Evolutionary conservation across 257 asterid genomes (phyloP).

Genomic region (Penstemon davidsonii): DNA sequence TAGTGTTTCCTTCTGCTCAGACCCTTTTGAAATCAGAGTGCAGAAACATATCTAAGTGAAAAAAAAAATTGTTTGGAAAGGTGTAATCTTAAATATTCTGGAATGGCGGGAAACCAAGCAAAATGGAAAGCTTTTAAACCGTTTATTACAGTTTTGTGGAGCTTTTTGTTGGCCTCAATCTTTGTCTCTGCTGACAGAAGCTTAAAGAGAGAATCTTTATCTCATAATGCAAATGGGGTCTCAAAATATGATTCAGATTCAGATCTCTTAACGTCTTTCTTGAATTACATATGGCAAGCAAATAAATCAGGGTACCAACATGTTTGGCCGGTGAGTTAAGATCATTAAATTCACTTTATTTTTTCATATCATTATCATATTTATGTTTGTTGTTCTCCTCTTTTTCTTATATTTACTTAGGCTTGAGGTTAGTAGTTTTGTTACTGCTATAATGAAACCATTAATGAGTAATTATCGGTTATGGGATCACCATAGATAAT

Average conservation of each 20-base stretch:
- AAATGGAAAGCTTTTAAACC: conserved; percentile 68
- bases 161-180: conserved; percentile 69
- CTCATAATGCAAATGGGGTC: conserved; percentile 29
- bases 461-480: too few species aligned
- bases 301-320: conserved; percentile 74
- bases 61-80: too few species aligned
- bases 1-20: too few species aligned
- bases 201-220: conserved; percentile 46
- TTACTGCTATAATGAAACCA: too few species aligned
- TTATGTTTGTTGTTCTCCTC: too few species aligned
- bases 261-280: conserved; percentile 32
- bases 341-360: too few species aligned
- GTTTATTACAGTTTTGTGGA: conserved; percentile 58
- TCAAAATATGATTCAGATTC: conserved; percentile 41
- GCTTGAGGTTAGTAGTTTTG: too few species aligned
- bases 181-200: conserved; percentile 89
- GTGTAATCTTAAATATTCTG: conserved; percentile 17
- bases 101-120: conserved; percentile 56
- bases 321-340: conserved; percentile 90
- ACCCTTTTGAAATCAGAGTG: too few species aligned
- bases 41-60: too few species aligned
- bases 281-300: conserved; percentile 70
- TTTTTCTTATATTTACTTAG: too few species aligned
- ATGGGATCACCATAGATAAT: too few species aligned
- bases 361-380: too few species aligned